These are phyloP conservation scores for Pseudogymnoascus sp. DNA, from an alignment of 2,329 filamentous ascomycete genomes.

Conservation along the genomic window DNA sequence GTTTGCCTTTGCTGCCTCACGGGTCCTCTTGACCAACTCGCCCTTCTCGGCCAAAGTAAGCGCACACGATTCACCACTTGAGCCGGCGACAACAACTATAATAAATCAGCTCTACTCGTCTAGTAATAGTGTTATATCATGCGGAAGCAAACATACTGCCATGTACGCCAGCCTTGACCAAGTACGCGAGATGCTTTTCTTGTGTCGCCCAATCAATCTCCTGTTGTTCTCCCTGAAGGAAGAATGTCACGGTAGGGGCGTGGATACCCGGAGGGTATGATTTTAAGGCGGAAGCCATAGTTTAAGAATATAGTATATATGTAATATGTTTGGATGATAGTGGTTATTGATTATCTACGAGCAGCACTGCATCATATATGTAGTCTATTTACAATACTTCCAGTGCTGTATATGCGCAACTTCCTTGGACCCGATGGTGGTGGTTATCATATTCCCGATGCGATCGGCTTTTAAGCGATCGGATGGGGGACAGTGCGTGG, in stretches of 20 bases:
- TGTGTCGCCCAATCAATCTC: conserved; percentile 72
- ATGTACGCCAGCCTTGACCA: conserved; percentile 59
- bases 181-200: conserved; percentile 68
- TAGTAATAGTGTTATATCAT: not conserved
- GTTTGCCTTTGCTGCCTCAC: conserved; percentile 30
- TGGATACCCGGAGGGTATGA: conserved; percentile 71
- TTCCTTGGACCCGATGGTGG: not conserved
- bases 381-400: not conserved
- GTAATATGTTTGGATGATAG: not conserved
- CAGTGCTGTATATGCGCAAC: not conserved
- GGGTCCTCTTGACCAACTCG: conserved; percentile 34
- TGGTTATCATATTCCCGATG: conserved; percentile 1
- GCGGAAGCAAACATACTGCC: conserved; percentile 1
- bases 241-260: conserved; percentile 81
- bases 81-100: conserved; percentile 67
- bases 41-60: conserved; percentile 36
- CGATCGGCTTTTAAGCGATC: conserved; percentile 11
- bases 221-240: conserved; percentile 65
- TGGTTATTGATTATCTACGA: not conserved
- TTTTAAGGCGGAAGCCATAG: conserved; percentile 30
- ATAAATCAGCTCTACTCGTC: conserved; percentile 41
- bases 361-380: not conserved
- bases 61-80: conserved; percentile 41
- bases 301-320: conserved; percentile 7
- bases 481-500: not conserved